Evolutionary conservation across 179 eudicot genomes (phyloP).

Genomic region (Beta lomatogona): DNA sequence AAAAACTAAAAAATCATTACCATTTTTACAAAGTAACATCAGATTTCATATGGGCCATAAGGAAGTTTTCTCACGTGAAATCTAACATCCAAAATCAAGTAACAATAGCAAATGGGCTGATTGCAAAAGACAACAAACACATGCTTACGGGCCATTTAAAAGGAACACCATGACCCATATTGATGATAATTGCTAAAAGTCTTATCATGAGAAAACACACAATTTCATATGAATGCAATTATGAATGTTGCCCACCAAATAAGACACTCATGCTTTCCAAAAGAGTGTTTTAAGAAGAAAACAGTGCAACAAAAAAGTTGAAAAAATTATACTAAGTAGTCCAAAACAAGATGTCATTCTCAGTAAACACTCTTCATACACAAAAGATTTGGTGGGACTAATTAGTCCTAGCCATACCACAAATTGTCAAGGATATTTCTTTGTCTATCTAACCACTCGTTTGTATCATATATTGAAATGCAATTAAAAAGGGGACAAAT

Average conservation of each 20-base stretch:
- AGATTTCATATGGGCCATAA: too few relatives aligned
- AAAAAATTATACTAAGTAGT: not conserved
- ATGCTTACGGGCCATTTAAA: slow-evolving; percentile 14
- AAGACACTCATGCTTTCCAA: slow-evolving; percentile 3
- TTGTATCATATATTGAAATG: not conserved
- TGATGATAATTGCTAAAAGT: not conserved
- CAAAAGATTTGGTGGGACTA: slow-evolving; percentile 11
- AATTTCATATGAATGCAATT: not conserved
- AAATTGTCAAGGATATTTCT: slow-evolving; percentile 1
- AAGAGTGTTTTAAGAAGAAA: not conserved
- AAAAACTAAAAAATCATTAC: too few relatives aligned
- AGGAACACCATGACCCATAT: slow-evolving; percentile 1
- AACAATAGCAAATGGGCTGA: slow-evolving; percentile 20
- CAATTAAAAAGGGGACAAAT: not conserved
- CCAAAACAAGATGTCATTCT: slow-evolving; percentile 25
- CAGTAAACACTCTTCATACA: slow-evolving; percentile 14
- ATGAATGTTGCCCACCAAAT: not conserved
- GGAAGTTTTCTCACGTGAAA: not conserved
- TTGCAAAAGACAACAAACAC: slow-evolving; percentile 1
- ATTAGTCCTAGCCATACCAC: not conserved
- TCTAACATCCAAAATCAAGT: not conserved
- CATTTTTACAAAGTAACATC: too few relatives aligned
- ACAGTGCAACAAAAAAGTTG: not conserved
- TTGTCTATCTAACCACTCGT: not conserved
- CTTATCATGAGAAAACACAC: not conserved